Conservation (phyloP, 2,329 filamentous ascomycete genomes). For the Pseudogymnoascus sp. region DNA sequence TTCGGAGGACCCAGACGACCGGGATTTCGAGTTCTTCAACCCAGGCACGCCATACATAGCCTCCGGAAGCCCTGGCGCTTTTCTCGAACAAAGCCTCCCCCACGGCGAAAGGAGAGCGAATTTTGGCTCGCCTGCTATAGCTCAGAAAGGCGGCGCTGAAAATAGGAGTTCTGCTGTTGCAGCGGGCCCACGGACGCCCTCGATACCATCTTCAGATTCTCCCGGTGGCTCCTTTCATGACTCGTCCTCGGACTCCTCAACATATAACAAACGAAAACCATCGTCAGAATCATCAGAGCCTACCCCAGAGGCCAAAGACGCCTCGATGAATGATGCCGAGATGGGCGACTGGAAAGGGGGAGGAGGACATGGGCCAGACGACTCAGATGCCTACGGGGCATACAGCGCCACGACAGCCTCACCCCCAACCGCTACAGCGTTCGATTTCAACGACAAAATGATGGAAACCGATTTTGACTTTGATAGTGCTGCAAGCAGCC, state of each 20-base stretch:
- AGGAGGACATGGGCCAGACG: constrained; percentile 31
- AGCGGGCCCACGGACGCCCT: constrained; percentile 20
- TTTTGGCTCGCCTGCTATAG: constrained; percentile 23
- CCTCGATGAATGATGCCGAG: constrained; percentile 38
- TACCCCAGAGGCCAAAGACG: constrained; percentile 34
- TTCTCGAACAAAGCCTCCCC: constrained; percentile 25
- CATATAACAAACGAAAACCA: constrained; percentile 38
- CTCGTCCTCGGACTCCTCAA: constrained; percentile 45
- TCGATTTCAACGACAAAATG: constrained; percentile 36
- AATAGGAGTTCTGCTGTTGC: constrained; percentile 21
- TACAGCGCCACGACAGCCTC: constrained; percentile 32
- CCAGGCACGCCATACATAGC: constrained; percentile 26
- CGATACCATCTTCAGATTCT: constrained; percentile 22
- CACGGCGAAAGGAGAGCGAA: constrained; percentile 21
- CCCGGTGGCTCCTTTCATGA: constrained; percentile 38
- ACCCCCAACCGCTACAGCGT: constrained; percentile 28
- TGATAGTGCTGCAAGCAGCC: constrained; percentile 50
- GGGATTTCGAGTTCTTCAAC: constrained; percentile 34
- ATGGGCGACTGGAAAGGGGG: constrained; percentile 38
- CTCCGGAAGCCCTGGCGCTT: constrained; percentile 26
- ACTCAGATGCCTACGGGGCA: constrained; percentile 33
- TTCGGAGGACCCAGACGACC: constrained; percentile 27
- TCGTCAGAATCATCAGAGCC: constrained; percentile 41
- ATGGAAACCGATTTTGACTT: constrained; percentile 50
- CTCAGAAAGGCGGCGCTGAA: constrained; percentile 21